These are phyloP conservation scores for Bothriochloa decipiens DNA, from an alignment of 176 grass and related monocot species.

Conservation along the genomic window DNA sequence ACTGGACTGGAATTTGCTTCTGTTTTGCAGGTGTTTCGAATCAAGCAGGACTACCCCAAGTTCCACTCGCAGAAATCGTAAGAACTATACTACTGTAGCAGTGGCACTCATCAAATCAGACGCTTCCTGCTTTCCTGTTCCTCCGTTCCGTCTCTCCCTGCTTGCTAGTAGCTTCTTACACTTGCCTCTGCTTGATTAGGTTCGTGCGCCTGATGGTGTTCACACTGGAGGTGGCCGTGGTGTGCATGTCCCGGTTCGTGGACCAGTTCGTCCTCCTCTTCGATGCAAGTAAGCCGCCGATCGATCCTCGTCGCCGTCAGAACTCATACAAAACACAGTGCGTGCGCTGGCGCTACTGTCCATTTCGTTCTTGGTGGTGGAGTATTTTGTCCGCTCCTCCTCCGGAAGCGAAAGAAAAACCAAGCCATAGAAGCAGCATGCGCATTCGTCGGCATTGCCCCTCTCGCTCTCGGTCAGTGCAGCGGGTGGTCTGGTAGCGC, in stretches of 20 bases:
- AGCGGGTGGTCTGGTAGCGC: background rate
- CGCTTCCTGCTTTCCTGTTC: background rate
- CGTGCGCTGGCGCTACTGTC: conserved; percentile 27
- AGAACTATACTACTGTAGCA: conserved; percentile 26
- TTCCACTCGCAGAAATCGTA: conserved; percentile 90
- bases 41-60: conserved; percentile 96
- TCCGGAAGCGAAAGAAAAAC: background rate
- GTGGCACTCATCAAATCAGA: background rate
- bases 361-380: conserved; percentile 17
- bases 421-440: background rate
- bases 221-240: conserved; percentile 88
- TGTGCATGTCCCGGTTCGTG: conserved; percentile 92
- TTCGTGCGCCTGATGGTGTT: conserved; percentile 93
- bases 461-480: background rate
- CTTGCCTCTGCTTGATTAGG: conserved; percentile 12
- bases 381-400: conserved; percentile 20
- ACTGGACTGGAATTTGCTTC: background rate
- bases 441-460: conserved; percentile 9
- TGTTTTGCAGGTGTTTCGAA: conserved; percentile 70
- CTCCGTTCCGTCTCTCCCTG: background rate
- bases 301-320: background rate
- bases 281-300: conserved; percentile 77
- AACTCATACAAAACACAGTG: conserved; percentile 11
- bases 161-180: background rate
- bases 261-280: conserved; percentile 92